phyloP scores from a whole-genome alignment of 768 basidiomycete species.

The Crucibulum laeve region DNA sequence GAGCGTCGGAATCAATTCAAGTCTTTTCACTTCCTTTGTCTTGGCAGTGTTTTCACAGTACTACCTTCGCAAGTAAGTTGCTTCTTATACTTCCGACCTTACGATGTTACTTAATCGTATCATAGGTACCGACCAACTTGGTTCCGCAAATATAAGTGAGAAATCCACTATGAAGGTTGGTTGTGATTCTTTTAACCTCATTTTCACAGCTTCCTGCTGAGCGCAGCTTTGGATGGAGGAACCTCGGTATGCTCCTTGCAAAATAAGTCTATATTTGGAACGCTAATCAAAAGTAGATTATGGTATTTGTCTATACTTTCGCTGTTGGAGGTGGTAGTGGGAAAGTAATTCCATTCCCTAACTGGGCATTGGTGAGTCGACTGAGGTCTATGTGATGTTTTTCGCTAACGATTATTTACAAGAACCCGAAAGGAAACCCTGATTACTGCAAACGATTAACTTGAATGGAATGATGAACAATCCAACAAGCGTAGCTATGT shows the following conservation, averaged over 20 bases:
- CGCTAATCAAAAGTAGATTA: slow-evolving; percentile 9
- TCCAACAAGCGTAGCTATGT: too few relatives aligned
- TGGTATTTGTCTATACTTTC: slow-evolving; percentile 27
- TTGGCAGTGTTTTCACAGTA: slow-evolving; percentile 39
- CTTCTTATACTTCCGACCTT: background rate
- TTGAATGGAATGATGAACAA: too few relatives aligned
- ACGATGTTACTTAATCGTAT: background rate
- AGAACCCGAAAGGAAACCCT: slow-evolving; percentile 25
- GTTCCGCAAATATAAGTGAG: slow-evolving; percentile 41
- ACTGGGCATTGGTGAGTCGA: slow-evolving; percentile 18
- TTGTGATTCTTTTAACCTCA: slow-evolving; percentile 5
- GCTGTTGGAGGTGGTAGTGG: slow-evolving; percentile 23
- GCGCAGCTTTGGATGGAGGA: slow-evolving; percentile 47
- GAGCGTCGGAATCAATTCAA: slow-evolving; percentile 50
- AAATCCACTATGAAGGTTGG: background rate
- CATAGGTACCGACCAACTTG: slow-evolving; percentile 32
- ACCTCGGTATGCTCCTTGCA: slow-evolving; percentile 25
- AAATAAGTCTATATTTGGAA: background rate
- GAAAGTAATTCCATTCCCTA: slow-evolving; percentile 14
- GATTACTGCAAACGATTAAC: slow-evolving; percentile 27
- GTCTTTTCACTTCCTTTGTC: slow-evolving; percentile 33
- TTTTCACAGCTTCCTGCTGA: slow-evolving; percentile 30
- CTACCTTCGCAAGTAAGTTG: slow-evolving; percentile 27
- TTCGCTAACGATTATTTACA: background rate
- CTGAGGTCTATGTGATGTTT: background rate